Evolutionary conservation across 805 yeast genomes (phyloP).

Genomic region (Kazachstania kunashirensis): DNA sequence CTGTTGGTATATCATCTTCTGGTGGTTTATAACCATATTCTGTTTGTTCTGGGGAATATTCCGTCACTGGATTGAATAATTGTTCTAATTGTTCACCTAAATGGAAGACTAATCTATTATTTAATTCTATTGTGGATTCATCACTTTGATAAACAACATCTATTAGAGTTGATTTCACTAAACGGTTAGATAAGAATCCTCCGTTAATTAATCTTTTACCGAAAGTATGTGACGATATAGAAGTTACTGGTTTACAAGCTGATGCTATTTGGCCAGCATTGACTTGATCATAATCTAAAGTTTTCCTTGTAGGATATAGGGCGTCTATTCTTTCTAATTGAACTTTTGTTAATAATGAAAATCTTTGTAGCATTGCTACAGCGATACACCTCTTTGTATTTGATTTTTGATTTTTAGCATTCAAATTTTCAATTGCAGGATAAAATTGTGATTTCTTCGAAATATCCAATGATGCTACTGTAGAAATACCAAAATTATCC

Average conservation of each 20-base stretch:
- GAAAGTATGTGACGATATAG: slow-evolving; percentile 36
- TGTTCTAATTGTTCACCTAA: slow-evolving; percentile 83
- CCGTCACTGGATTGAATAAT: slow-evolving; percentile 79
- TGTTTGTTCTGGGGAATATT: slow-evolving; percentile 85
- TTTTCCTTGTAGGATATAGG: slow-evolving; percentile 12
- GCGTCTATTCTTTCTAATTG: slow-evolving; percentile 9
- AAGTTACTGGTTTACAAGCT: slow-evolving; percentile 43
- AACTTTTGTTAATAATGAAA: slow-evolving; percentile 39
- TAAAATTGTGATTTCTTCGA: slow-evolving; percentile 55
- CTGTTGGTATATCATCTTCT: slow-evolving; percentile 9
- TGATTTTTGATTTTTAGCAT: slow-evolving; percentile 38
- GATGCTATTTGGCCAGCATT: slow-evolving; percentile 76
- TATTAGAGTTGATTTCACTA: slow-evolving; percentile 43
- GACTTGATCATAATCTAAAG: slow-evolving; percentile 61
- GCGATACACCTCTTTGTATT: slow-evolving; percentile 71
- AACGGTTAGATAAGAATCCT: slow-evolving; percentile 48
- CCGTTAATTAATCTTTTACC: slow-evolving; percentile 47
- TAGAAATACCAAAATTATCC: slow-evolving; percentile 58
- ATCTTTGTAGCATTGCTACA: slow-evolving; percentile 58
- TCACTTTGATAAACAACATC: slow-evolving; percentile 67
- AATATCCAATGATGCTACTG: slow-evolving; percentile 49
- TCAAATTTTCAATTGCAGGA: slow-evolving; percentile 68
- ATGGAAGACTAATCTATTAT: slow-evolving; percentile 64
- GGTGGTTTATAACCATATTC: slow-evolving; percentile 65
- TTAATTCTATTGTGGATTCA: slow-evolving; percentile 45